Evolutionary conservation across 768 basidiomycete genomes (phyloP), one percentile per base, ranked within the genome.

Genomic region (Lactarius sp.): DNA sequence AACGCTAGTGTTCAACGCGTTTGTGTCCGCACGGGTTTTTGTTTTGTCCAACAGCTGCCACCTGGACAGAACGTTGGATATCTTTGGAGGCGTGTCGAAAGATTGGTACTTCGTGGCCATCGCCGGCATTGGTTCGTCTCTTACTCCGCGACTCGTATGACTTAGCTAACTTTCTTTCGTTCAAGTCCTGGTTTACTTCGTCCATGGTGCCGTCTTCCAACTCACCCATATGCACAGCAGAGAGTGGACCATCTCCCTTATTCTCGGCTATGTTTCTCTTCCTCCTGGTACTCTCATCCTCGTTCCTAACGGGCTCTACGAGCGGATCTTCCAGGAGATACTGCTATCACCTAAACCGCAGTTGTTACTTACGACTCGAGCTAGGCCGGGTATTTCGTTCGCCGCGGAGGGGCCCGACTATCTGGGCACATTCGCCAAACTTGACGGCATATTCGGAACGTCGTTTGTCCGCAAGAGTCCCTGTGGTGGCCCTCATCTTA

Each of bases 21-120:
- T 98, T 70, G 96, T 98, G 54, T 98, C 97, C 73, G 91, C 92
- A 34, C 97, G 98, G 74, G 94, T 99, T 69, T 94, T 90, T 82
- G 96, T 95, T 76, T 94, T 92, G 49, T 73, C 97, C 74, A 99
- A 98, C 72, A 92, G 90, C 69, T 81, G 97, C 58, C 81, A 93
- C 42, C 78, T 98, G 52, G 95, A 98, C 70, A 84, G 82, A 63
- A 83, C 84, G 55, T 79, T 94, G 63, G 98, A 99, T 75, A 83
- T 98, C 63, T 93, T 98, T 69, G 86, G 88, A 65, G 92, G 94
- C 46, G 81, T 98, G 36, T 69, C 76, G 46, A 79, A 75, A 53
- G 98, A 99, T 73, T 83, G 75, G 68, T 97, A 90, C 73, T 98
- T 98, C 76, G 82, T 95, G 44, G 75, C 57, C 14, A 90, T 98